A percentile compares a stretch with the other conserved stretches of the same genome.
Evolutionary conservation across 441 rosid genomes (phyloP).

Genomic region (Syzygium syzygioides): DNA sequence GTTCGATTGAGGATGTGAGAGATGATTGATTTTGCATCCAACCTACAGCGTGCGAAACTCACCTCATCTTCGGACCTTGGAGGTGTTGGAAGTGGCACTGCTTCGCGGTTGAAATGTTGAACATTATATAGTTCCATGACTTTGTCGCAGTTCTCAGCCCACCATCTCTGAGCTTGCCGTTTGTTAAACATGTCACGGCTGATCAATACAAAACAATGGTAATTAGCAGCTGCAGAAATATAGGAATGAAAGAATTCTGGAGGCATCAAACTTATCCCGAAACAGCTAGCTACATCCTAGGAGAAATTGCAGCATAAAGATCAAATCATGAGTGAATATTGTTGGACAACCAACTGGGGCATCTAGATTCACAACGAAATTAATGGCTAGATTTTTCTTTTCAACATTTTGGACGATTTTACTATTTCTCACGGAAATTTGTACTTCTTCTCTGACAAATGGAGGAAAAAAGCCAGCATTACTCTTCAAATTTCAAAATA

Average conservation of each 20-base stretch:
- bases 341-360: background rate
- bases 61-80: constrained; percentile 79
- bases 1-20: background rate
- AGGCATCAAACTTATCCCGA: background rate
- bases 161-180: constrained; percentile 97
- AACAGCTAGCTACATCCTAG: background rate
- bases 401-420: background rate
- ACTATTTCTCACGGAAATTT: background rate
- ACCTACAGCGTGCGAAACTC: constrained; percentile 6
- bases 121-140: constrained; percentile 94
- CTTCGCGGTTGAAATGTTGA: constrained; percentile 55
- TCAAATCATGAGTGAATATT: background rate
- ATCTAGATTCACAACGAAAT: background rate
- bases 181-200: constrained; percentile 97
- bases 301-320: background rate
- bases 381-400: background rate
- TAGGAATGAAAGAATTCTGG: background rate
- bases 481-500: background rate
- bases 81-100: constrained; percentile 63
- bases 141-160: constrained; percentile 88
- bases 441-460: background rate
- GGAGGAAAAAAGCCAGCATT: background rate
- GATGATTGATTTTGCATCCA: background rate
- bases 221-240: constrained; percentile 3
- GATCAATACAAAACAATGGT: constrained; percentile 17